Percentiles rank a stretch among this genome's conserved stretches.
phyloP scores from a whole-genome alignment of 2,329 filamentous ascomycete species.

The Hymenoscyphus linearis region DNA sequence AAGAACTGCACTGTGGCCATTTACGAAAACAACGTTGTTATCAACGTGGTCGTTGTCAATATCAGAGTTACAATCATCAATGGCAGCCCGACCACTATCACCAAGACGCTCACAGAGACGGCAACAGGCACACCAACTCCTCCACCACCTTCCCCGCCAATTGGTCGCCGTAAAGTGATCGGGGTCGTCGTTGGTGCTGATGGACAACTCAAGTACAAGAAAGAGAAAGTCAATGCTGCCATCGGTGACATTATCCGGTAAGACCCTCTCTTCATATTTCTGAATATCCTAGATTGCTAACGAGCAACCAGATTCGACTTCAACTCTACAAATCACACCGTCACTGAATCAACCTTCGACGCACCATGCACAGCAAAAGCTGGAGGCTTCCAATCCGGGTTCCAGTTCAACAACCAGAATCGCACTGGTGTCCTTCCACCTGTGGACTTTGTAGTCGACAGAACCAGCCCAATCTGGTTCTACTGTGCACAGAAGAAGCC shows the following conservation, averaged over 20 bases:
- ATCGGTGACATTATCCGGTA: slow-evolving; percentile 60
- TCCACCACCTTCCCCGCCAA: neutral
- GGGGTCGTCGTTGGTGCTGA: slow-evolving; percentile 12
- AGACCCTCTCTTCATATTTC: neutral
- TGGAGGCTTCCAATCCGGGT: slow-evolving; percentile 64
- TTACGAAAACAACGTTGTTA: slow-evolving; percentile 14
- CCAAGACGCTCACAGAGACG: slow-evolving; percentile 7
- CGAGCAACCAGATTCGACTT: slow-evolving; percentile 50
- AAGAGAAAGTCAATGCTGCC: slow-evolving; percentile 51
- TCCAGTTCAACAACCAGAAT: slow-evolving; percentile 59
- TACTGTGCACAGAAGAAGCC: slow-evolving; percentile 30
- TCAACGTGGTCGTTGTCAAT: slow-evolving; percentile 12
- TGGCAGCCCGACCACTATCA: slow-evolving; percentile 10
- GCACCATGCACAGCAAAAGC: slow-evolving; percentile 53
- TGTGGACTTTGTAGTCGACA: slow-evolving; percentile 16
- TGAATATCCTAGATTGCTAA: neutral
- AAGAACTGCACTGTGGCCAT: slow-evolving; percentile 17
- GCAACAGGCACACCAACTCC: neutral
- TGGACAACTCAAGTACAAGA: slow-evolving; percentile 42
- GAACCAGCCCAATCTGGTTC: slow-evolving; percentile 26
- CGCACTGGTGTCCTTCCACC: slow-evolving; percentile 10
- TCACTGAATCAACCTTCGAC: slow-evolving; percentile 63
- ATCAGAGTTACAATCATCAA: slow-evolving; percentile 14
- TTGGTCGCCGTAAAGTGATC: neutral
- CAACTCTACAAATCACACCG: slow-evolving; percentile 66